Evolutionary conservation across 345 rosid species (phyloP).

Genomic region (Kandelia obovata): DNA sequence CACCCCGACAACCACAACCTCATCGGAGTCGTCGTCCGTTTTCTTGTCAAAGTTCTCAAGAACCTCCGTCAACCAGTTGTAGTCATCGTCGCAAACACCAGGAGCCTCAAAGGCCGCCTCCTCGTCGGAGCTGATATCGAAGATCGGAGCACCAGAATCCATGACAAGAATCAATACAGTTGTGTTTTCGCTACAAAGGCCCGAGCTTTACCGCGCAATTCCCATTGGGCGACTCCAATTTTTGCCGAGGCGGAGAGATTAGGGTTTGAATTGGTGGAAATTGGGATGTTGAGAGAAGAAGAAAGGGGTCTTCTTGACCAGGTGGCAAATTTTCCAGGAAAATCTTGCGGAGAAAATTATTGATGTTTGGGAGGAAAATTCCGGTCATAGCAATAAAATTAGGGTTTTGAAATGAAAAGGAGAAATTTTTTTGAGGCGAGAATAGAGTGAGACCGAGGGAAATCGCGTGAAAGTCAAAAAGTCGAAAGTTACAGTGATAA

Average conservation of each 20-base stretch:
- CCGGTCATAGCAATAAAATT: neutral
- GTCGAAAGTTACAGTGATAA: neutral
- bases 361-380: too few relatives aligned
- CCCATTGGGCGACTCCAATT: neutral
- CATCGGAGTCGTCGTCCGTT: slow-evolving; percentile 34
- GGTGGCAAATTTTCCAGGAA: neutral
- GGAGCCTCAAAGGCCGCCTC: slow-evolving; percentile 31
- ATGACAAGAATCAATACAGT: neutral
- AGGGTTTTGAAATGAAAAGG: neutral
- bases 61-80: slow-evolving; percentile 38
- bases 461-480: neutral
- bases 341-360: neutral
- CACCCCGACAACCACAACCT: slow-evolving; percentile 52
- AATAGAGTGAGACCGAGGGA: neutral
- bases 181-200: neutral
- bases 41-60: slow-evolving; percentile 24
- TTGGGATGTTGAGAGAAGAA: neutral
- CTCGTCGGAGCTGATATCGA: slow-evolving; percentile 63
- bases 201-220: slow-evolving; percentile 6
- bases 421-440: neutral
- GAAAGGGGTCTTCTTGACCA: neutral
- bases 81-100: slow-evolving; percentile 23
- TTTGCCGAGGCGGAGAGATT: too few relatives aligned
- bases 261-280: neutral
- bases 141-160: slow-evolving; percentile 20